These are phyloP conservation scores for Lichtheimia ramosa DNA, from an alignment of 371 early-diverging fungal genomes.

Conservation along the genomic window DNA sequence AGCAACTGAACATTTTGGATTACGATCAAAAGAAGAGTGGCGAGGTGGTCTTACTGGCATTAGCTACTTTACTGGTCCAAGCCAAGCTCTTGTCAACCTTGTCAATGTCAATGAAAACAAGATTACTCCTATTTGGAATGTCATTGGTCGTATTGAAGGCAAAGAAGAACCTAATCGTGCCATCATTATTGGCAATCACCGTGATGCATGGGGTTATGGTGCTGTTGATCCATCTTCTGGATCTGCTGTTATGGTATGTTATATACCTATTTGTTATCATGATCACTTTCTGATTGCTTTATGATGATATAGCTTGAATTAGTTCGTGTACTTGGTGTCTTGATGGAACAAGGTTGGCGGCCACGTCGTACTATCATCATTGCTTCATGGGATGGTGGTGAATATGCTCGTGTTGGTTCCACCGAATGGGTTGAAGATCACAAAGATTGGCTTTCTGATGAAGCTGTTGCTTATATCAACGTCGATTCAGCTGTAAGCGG, in stretches of 20 bases:
- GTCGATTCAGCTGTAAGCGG: slow-evolving; percentile 59
- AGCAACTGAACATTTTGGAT: slow-evolving; percentile 48
- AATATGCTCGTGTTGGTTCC: slow-evolving; percentile 51
- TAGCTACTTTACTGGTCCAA: slow-evolving; percentile 57
- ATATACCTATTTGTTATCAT: not conserved
- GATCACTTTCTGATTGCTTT: not conserved
- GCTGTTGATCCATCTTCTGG: slow-evolving; percentile 69
- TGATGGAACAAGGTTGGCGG: slow-evolving; percentile 63
- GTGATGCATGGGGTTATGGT: slow-evolving; percentile 69
- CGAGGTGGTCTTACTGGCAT: slow-evolving; percentile 48
- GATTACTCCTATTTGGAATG: slow-evolving; percentile 64
- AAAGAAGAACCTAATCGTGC: slow-evolving; percentile 53
- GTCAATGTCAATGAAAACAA: slow-evolving; percentile 53
- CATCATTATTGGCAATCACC: slow-evolving; percentile 60
- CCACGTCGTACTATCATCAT: slow-evolving; percentile 69
- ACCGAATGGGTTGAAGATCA: slow-evolving; percentile 75
- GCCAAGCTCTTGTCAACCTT: slow-evolving; percentile 46
- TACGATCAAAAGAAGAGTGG: slow-evolving; percentile 23
- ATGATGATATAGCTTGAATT: slow-evolving; percentile 46
- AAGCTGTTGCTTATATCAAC: slow-evolving; percentile 62
- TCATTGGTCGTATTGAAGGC: slow-evolving; percentile 60
- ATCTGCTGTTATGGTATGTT: slow-evolving; percentile 53
- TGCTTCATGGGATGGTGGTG: slow-evolving; percentile 72
- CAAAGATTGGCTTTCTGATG: slow-evolving; percentile 47
- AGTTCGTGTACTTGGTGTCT: slow-evolving; percentile 54